Conservation (phyloP, 179 eudicot genomes). For the Silene noctiflora region DNA sequence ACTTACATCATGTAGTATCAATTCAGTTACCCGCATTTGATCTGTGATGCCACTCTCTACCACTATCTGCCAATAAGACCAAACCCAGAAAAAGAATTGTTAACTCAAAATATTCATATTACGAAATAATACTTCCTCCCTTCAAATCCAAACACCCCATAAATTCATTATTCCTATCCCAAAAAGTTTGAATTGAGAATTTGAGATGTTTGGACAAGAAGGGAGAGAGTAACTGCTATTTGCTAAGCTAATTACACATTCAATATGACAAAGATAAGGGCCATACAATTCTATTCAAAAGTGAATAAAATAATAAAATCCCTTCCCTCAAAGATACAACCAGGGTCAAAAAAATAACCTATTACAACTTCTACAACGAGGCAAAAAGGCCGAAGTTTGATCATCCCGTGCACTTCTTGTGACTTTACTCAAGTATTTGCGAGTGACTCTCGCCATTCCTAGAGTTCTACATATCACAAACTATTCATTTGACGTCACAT, state of each 20-base stretch:
- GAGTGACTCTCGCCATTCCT: no score
- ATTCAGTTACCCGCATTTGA: conserved; percentile 84
- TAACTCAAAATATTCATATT: background rate
- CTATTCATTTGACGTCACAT: background rate
- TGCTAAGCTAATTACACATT: background rate
- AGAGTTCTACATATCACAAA: no score
- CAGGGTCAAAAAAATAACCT: background rate
- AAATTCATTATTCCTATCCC: no score
- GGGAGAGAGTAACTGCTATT: background rate
- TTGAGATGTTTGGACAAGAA: no score
- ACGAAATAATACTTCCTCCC: background rate
- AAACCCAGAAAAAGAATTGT: conserved; percentile 14
- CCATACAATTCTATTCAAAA: background rate
- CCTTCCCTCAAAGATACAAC: background rate
- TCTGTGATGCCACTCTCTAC: conserved; percentile 91
- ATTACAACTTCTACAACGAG: background rate
- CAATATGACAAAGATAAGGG: background rate
- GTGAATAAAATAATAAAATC: background rate
- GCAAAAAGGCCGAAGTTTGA: background rate
- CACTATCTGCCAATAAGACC: conserved; percentile 52
- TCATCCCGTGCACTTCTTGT: background rate
- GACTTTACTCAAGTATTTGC: background rate
- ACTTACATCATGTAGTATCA: conserved; percentile 84
- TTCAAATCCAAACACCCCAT: no score
- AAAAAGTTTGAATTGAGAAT: no score